Evolutionary conservation across 2,329 filamentous ascomycete species (phyloP).

Genomic region (Amauroascus verrucosus): DNA sequence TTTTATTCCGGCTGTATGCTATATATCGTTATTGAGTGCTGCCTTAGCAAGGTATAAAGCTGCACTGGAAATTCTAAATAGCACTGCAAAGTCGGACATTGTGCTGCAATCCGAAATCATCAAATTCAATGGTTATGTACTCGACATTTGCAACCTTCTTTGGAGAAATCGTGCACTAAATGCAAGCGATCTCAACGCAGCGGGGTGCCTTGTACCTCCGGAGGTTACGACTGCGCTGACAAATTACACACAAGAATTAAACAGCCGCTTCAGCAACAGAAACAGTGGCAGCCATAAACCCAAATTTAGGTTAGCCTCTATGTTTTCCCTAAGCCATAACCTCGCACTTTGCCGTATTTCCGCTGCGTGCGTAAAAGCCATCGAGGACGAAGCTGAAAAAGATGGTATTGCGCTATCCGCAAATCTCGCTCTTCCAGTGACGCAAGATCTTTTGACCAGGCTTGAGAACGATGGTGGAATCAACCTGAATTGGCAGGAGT

Average conservation of each 20-base stretch:
- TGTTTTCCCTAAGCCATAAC: conserved; percentile 42
- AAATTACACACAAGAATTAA: conserved; percentile 33
- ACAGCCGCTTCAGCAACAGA: conserved; percentile 23
- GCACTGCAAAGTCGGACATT: conserved; percentile 26
- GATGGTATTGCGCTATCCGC: conserved; percentile 20
- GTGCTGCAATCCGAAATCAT: conserved; percentile 54
- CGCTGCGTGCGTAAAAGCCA: conserved; percentile 37
- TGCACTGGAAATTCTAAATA: conserved; percentile 56
- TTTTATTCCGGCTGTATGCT: conserved; percentile 54
- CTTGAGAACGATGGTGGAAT: conserved; percentile 57
- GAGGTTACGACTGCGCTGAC: conserved; percentile 38
- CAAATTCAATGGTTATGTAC: conserved; percentile 70
- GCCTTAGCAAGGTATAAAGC: conserved; percentile 63
- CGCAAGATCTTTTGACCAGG: conserved; percentile 53
- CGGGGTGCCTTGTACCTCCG: conserved; percentile 43
- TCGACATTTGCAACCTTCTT: conserved; percentile 76
- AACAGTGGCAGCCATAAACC: conserved; percentile 18
- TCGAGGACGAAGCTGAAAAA: conserved; percentile 38
- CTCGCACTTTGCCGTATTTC: conserved; percentile 38
- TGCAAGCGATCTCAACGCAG: conserved; percentile 49
- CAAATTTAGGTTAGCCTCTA: conserved; percentile 28
- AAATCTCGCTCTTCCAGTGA: conserved; percentile 49
- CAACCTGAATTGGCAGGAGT: conserved; percentile 60
- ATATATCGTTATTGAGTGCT: conserved; percentile 57
- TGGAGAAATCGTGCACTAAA: conserved; percentile 68